Evolutionary conservation across 495 filamentous ascomycete species (phyloP), one percentile per base, ranked within the genome.

Genomic region (Endocarpon pusillum): DNA sequence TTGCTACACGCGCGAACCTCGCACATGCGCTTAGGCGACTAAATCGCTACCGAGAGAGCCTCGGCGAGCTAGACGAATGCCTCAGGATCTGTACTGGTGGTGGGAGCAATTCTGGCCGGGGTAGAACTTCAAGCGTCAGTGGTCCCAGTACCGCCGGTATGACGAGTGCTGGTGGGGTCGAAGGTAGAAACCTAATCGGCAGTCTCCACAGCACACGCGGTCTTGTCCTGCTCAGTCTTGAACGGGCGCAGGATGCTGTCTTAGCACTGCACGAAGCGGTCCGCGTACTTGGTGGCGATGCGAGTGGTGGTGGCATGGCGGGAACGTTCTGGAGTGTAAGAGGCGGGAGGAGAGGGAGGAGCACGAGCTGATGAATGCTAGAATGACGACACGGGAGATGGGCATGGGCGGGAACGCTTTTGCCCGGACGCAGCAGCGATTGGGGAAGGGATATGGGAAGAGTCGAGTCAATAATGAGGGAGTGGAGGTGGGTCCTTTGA

Each of bases 1-100:
- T 93, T 1, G 74, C 86, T 3, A 86, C 83, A 3, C 72, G 82
- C 19, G 79, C 80, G 3, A 96, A 96, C 40, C 61, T 97, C 19
- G 89, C 71, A 2, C 91, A 97, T 48, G 82, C 86, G 0, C 73
- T 81, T 37, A 71, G 89, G 11, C 75, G 84, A 4, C 45, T 77
- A 34, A 67, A 75, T n/a, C 59, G 67, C 30, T 66, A 78, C 42
- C 64, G 75, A 12, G 68, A 79, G 19, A 78, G 87, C 0, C 63
- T 96, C 3, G 61, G 60, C 1, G 67, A 86, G 46, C 94, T 91
- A 34, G 72, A 84, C 31, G 74, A 81, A 43, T 86, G 94, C 44
- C 66, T 85, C 19, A 64, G 81, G 4, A 67, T 78, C 21, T 79
- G 80, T 20, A 75, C 77, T 3, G 77, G 74, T 21, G 75, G 85